Evolutionary conservation across 176 grass and related monocot genomes (phyloP).

Genomic region (Aegilops tauschii): DNA sequence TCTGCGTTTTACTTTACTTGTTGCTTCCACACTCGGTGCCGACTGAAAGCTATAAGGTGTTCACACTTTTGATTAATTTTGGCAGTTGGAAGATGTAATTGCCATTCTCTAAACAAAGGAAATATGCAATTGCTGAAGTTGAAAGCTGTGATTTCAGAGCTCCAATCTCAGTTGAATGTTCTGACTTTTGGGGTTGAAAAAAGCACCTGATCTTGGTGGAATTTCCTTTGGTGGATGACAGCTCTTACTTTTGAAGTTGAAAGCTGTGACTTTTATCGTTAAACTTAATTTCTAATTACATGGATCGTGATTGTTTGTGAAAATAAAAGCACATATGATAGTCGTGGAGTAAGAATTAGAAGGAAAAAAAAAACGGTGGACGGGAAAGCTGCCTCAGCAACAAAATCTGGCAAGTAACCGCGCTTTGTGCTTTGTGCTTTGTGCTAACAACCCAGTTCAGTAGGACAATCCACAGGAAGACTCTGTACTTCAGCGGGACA

Average conservation of each 20-base stretch:
- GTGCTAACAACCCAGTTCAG: too few relatives aligned
- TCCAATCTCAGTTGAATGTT: neutral
- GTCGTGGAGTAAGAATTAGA: neutral
- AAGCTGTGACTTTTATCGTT: neutral
- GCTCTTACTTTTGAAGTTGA: neutral
- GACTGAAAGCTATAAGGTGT: too few relatives aligned
- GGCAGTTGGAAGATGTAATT: neutral
- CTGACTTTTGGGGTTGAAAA: neutral
- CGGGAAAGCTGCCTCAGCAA: neutral
- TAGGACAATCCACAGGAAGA: too few relatives aligned
- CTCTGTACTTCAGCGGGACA: too few relatives aligned
- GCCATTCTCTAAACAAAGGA: neutral
- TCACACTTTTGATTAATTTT: neutral
- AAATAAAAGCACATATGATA: neutral
- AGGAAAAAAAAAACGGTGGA: neutral
- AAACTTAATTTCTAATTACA: neutral
- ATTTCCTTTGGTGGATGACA: neutral
- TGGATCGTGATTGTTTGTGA: neutral
- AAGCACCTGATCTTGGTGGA: neutral
- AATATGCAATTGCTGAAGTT: neutral
- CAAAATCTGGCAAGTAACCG: neutral
- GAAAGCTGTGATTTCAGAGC: neutral
- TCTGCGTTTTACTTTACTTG: too few relatives aligned
- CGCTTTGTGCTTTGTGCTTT: too few relatives aligned
- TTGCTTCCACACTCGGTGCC: too few relatives aligned